Conservation (phyloP, 768 basidiomycete species). For the Sporobolomyces phaffii region DNA sequence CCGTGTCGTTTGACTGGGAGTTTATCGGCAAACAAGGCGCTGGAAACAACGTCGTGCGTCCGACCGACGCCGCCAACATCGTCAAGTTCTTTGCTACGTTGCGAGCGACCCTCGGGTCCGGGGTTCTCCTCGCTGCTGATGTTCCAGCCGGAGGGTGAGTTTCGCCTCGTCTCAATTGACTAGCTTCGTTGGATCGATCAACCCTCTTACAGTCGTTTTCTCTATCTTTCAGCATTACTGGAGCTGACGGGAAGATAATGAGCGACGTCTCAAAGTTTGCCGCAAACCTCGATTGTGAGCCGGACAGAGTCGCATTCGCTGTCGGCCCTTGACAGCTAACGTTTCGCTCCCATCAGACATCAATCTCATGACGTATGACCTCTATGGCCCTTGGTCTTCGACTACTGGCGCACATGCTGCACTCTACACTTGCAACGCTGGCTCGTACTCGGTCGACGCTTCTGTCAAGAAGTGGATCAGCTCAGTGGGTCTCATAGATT, state of each 20-base stretch:
- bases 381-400: constrained; percentile 14
- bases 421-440: constrained; percentile 22
- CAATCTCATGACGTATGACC: constrained; percentile 30
- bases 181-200: too few species aligned
- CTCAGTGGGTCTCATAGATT: neutral
- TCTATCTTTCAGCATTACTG: constrained; percentile 1
- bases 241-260: constrained; percentile 6
- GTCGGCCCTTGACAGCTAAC: neutral
- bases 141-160: constrained; percentile 23
- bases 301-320: neutral
- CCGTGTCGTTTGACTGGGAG: constrained; percentile 43
- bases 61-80: constrained; percentile 46
- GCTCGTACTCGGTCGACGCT: neutral
- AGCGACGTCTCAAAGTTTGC: constrained; percentile 5
- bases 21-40: constrained; percentile 46
- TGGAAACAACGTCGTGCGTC: constrained; percentile 43
- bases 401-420: constrained; percentile 25
- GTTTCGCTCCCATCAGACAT: neutral
- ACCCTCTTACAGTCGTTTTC: neutral
- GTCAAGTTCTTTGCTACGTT: constrained; percentile 45
- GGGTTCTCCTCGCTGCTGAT: neutral
- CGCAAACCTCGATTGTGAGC: constrained; percentile 6
- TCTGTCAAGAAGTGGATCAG: constrained; percentile 6
- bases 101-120: constrained; percentile 36
- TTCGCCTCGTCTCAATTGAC: neutral